phyloP scores from a whole-genome alignment of 116 monocot species.

The Cymodocea nodosa region DNA sequence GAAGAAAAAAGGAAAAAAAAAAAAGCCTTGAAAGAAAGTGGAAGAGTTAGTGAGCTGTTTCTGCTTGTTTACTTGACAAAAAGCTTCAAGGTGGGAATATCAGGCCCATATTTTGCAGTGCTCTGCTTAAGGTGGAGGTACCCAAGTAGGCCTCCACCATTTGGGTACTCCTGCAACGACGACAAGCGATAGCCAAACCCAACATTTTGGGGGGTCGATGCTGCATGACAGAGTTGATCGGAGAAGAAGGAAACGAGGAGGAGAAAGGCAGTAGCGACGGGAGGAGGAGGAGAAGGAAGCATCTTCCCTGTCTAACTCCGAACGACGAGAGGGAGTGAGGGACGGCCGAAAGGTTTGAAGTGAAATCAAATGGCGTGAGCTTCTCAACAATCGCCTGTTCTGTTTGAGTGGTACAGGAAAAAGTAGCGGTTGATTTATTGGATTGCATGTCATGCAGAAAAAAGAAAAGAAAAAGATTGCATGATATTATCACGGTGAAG shows the following conservation, averaged over 20 bases:
- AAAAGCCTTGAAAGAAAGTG: not conserved
- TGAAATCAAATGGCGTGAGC: no score
- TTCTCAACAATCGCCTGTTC: no score
- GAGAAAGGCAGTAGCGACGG: not conserved
- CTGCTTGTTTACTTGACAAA: constrained; percentile 64
- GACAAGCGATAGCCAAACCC: constrained; percentile 61
- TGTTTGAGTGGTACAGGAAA: no score
- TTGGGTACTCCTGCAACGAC: constrained; percentile 39
- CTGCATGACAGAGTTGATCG: not conserved
- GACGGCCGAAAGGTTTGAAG: no score
- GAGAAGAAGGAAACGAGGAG: not conserved
- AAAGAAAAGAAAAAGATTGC: no score
- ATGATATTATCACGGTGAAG: no score
- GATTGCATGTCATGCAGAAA: no score
- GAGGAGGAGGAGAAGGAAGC: no score
- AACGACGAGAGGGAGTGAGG: no score
- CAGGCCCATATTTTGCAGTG: constrained; percentile 63
- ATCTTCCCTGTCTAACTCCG: no score
- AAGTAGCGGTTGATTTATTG: no score
- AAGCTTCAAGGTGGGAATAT: constrained; percentile 64
- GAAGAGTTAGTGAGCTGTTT: not conserved
- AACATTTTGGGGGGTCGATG: not conserved
- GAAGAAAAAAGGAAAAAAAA: not conserved
- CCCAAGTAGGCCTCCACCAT: constrained; percentile 58
- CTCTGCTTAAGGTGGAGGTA: constrained; percentile 53